A percentile compares a stretch with the other conserved stretches of the same genome.
These are phyloP conservation scores for Leucocoprinus gongylophorus DNA, from an alignment of 1,284 basidiomycete species.

Conservation along the genomic window DNA sequence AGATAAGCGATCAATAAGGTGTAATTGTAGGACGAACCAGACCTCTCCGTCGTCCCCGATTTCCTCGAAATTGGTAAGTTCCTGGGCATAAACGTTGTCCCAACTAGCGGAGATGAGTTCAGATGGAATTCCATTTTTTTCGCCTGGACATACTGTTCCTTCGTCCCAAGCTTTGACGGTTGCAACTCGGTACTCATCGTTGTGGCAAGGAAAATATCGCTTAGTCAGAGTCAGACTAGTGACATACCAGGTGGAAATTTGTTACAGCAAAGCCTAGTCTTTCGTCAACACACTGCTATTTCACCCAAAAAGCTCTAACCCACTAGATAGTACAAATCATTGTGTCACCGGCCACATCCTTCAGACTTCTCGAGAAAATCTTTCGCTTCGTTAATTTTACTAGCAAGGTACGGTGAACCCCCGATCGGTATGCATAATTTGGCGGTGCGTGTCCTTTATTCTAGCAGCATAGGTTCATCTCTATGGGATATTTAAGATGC, in stretches of 20 bases:
- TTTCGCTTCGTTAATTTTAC: constrained; percentile 95
- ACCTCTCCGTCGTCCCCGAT: constrained; percentile 86
- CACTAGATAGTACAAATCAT: background rate
- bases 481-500: constrained; percentile 34
- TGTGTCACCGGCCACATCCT: constrained; percentile 11
- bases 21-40: constrained; percentile 46
- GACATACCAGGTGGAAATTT: background rate
- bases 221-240: constrained; percentile 17
- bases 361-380: constrained; percentile 73
- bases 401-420: constrained; percentile 94
- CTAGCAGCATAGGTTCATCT: constrained; percentile 64
- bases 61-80: constrained; percentile 72
- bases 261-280: background rate
- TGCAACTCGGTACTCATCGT: constrained; percentile 32
- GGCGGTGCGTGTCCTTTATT: constrained; percentile 86
- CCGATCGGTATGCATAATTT: constrained; percentile 96
- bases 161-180: constrained; percentile 66
- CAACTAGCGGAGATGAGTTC: constrained; percentile 39
- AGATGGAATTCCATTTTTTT: background rate
- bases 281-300: background rate
- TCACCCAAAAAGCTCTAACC: background rate
- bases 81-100: constrained; percentile 65
- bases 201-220: constrained; percentile 4
- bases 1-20: constrained; percentile 1
- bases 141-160: constrained; percentile 42